Percentiles rank a stretch among this genome's conserved stretches.
Conservation (phyloP, 805 yeast species). For the Saturnispora zaruensis region DNA sequence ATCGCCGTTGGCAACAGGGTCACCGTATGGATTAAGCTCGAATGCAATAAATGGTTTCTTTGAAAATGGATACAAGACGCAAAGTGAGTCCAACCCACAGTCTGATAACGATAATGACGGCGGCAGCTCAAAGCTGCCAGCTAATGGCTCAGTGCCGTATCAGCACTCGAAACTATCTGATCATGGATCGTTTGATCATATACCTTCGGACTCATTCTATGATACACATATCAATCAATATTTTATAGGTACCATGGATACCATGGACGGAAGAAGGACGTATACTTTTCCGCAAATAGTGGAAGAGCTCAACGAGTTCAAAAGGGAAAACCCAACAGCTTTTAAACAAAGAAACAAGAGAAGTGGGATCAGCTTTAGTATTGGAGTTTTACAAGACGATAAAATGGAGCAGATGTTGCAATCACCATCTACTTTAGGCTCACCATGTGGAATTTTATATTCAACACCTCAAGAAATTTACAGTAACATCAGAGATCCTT, state of each 20-base stretch:
- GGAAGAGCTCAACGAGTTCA: slow-evolving; percentile 34
- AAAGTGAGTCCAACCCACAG: not conserved
- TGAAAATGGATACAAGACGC: not conserved
- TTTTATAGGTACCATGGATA: slow-evolving; percentile 43
- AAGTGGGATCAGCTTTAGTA: slow-evolving; percentile 39
- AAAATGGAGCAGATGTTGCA: not conserved
- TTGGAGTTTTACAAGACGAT: slow-evolving; percentile 35
- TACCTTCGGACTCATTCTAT: slow-evolving; percentile 33
- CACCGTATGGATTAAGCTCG: not conserved
- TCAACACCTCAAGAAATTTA: slow-evolving; percentile 75
- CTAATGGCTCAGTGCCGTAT: not conserved
- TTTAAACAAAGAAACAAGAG: slow-evolving; percentile 27
- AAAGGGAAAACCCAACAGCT: slow-evolving; percentile 33
- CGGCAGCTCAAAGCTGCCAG: not conserved
- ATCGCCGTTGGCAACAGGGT: not conserved
- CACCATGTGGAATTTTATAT: slow-evolving; percentile 35
- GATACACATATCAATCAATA: slow-evolving; percentile 60
- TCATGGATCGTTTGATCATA: not conserved
- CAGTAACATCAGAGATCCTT: slow-evolving; percentile 64
- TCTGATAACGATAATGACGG: not conserved
- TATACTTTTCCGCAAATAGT: slow-evolving; percentile 55
- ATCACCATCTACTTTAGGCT: not conserved
- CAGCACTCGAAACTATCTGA: not conserved
- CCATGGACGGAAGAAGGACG: slow-evolving; percentile 30
- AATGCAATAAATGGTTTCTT: not conserved